Conservation (phyloP, 768 basidiomycete species). For the Termitomyces sp. region DNA sequence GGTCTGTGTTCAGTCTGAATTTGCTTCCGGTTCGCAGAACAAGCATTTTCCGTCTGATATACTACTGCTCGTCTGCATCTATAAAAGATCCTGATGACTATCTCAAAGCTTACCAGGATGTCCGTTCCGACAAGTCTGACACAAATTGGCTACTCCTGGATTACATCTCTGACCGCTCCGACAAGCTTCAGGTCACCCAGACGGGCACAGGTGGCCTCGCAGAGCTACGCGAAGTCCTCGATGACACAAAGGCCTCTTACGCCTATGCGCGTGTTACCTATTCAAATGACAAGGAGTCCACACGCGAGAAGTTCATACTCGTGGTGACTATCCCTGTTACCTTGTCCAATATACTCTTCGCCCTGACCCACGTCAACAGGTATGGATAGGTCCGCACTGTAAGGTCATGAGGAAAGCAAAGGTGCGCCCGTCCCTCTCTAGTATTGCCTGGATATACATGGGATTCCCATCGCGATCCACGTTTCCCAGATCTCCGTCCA, state of each 20-base stretch:
- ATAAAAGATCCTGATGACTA: slow-evolving; percentile 14
- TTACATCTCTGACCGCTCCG: slow-evolving; percentile 80
- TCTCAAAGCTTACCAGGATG: slow-evolving; percentile 73
- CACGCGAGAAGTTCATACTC: slow-evolving; percentile 85
- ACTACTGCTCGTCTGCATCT: slow-evolving; percentile 13
- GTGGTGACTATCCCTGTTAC: slow-evolving; percentile 37
- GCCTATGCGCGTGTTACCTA: slow-evolving; percentile 83
- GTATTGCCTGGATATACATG: background rate
- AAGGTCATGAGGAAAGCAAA: slow-evolving; percentile 93
- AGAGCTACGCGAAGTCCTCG: slow-evolving; percentile 68
- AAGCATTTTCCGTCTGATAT: slow-evolving; percentile 6
- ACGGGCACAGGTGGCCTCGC: slow-evolving; percentile 77
- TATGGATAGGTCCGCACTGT: slow-evolving; percentile 78
- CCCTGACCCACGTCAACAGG: slow-evolving; percentile 25
- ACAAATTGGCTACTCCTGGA: slow-evolving; percentile 90
- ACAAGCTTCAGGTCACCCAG: slow-evolving; percentile 71
- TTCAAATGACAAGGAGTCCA: slow-evolving; percentile 81
- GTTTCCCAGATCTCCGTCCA: slow-evolving; percentile 82
- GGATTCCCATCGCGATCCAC: slow-evolving; percentile 24
- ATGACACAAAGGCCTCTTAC: slow-evolving; percentile 74
- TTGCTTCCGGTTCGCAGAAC: background rate
- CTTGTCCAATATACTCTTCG: slow-evolving; percentile 14
- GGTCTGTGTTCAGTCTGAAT: slow-evolving; percentile 34
- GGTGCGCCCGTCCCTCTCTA: slow-evolving; percentile 36
- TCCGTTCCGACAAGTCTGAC: slow-evolving; percentile 79